Base-by-base conservation (phyloP, 1,139 yeast genomes). In the Kluyveromyces sp. region DNA sequence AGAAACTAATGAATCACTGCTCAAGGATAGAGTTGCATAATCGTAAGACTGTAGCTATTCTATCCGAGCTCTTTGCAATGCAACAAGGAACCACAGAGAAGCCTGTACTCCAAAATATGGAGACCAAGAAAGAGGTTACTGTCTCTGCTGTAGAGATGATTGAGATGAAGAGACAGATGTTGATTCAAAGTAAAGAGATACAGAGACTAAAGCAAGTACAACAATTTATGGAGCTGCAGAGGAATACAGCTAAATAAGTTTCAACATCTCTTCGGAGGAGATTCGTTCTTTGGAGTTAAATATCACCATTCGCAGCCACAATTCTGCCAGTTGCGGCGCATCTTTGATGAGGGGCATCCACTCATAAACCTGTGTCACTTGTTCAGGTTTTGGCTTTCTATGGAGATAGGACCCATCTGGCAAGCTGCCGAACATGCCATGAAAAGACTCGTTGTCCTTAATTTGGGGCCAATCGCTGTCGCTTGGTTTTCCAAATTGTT, bases 401-500 rank as follows among this genome's bases (percentile, higher is more conserved):
- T 41, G 37, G 1, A 57, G 36, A 39, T 53, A 60, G 17, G 47
- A 39, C 3, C 53, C 53, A 3, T 54, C 53, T 2, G 63, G 53
- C 0, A 64, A 49, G 33, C 53, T 52, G 2, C 71, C 69, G 16
- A 58, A 54, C 49, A 63, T 59, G 1, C 60, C 60, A 13, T 55
- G 52, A 44, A 73, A 67, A 6, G 67, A 64, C 0, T 67, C 66
- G 19, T 69, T 65, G 2, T 63, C 58, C 3, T 50, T 47, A 4
- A 74, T 68, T 31, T 70, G 75, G 1, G 77, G 70, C 79, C 84
- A 74, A 4, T 66, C 56, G 7, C 64, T 63, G 2, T 61, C 44
- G 8, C 73, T 64, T 0, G 95, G 95, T 0, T 87, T 77, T 0
- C 96, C 96, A 53, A 88, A 74, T 1, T 66, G 66, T 16, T 67